These are phyloP conservation scores for Aspergillus novoparasiticus DNA, from an alignment of 2,329 filamentous ascomycete species.

Conservation along the genomic window DNA sequence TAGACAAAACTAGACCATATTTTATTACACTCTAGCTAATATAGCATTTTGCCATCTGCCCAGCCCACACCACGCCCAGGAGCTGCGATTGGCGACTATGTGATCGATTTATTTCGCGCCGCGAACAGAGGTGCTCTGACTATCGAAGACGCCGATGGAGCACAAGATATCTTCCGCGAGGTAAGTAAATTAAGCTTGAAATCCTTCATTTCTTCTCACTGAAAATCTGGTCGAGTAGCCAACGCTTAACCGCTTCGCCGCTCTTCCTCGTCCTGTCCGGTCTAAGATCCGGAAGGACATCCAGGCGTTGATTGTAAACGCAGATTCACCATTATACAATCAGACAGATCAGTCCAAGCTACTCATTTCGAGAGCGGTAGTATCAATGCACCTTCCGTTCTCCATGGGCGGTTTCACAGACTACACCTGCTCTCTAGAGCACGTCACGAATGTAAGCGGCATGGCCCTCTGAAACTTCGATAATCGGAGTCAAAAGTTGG, in stretches of 20 bases:
- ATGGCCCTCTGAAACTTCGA: background rate
- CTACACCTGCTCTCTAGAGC: slow-evolving; percentile 42
- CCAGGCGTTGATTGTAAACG: slow-evolving; percentile 19
- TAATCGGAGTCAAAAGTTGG: rapidly evolving
- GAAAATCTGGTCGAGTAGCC: slow-evolving; percentile 18
- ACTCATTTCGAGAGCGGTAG: slow-evolving; percentile 25
- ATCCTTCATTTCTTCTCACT: background rate
- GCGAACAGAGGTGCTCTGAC: background rate
- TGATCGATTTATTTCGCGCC: background rate
- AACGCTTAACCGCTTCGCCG: slow-evolving; percentile 55
- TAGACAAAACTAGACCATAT: background rate
- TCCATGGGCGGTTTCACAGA: slow-evolving; percentile 57
- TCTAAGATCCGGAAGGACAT: slow-evolving; percentile 46
- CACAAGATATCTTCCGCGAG: background rate
- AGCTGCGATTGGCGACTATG: background rate
- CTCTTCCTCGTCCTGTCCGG: slow-evolving; percentile 44
- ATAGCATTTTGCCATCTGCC: too few species aligned
- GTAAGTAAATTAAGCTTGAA: background rate
- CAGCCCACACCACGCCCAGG: background rate
- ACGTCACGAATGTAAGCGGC: slow-evolving; percentile 30
- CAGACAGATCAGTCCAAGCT: slow-evolving; percentile 31
- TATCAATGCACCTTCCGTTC: slow-evolving; percentile 58
- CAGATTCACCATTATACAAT: slow-evolving; percentile 4
- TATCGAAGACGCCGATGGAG: background rate
- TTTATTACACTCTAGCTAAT: background rate